Evolutionary conservation across 306 rosid genomes (phyloP), one percentile per base, ranked within the genome.

Genomic region (Glycine soja): DNA sequence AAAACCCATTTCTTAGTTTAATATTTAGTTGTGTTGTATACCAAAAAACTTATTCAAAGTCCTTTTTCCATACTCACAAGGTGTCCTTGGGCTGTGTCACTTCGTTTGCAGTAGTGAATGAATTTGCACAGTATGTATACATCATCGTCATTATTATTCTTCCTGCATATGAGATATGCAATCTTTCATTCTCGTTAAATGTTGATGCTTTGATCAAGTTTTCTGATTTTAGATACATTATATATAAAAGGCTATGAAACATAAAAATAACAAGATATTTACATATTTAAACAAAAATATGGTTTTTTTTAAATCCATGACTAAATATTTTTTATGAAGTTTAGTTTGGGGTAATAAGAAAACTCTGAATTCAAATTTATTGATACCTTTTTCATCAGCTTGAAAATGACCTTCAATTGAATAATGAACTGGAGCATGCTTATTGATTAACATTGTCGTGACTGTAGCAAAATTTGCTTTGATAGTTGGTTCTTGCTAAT

Each of bases 41-140:
- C 8, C 51, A 73, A 38, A 24, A 65, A 43, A 13, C 76, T 69
- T 10, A 46, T 77, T 51, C 70, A 9, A 79, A 74, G 46, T 32
- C 52, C 77, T 79, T 81, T 80, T 81, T 58, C 46, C 78, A 0
- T 50, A 2, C 8, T 45, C 83, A 76, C 24, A 24, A 93, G 97
- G 92, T 93, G 61, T 88, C 97, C 66, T 71, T 88, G 82, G 92
- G 97, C 75, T 88, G 90, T 30, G 94, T 93, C 69, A 93, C 92
- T 56, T 96, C 96, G 4, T 87, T 93, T 81, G 92, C 96, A 0
- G 73, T 91, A 81, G 84, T 91, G 71, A 93, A 93, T 82, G 89
- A 89, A 83, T 88, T 96, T 40, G 92, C 92, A 16, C 13, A 92
- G 97, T 90, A 89, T 72, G 56, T 36, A 65, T 40, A 7, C 24